Conservation (phyloP, 2,329 filamentous ascomycete species). For the Cladophialophora carrionii region DNA sequence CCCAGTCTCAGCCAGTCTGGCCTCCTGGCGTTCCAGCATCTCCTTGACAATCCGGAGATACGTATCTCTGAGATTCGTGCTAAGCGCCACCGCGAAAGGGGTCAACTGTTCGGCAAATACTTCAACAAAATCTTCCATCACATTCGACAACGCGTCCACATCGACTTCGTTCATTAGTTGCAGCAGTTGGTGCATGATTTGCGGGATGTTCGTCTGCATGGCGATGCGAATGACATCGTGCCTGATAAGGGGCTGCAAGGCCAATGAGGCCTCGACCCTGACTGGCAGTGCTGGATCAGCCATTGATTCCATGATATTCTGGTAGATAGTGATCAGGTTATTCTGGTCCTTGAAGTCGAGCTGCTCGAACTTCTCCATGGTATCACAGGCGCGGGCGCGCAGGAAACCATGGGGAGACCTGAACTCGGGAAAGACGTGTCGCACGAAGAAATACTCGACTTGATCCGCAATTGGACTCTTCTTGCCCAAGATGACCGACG, state of each 20-base stretch:
- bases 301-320: slow-evolving; percentile 96
- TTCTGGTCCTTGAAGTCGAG: slow-evolving; percentile 95
- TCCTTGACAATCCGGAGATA: slow-evolving; percentile 93
- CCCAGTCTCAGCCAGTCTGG: slow-evolving; percentile 61
- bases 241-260: slow-evolving; percentile 90
- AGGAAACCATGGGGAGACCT: slow-evolving; percentile 89
- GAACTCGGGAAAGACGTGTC: slow-evolving; percentile 98
- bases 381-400: slow-evolving; percentile 92
- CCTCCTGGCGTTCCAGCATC: slow-evolving; percentile 79
- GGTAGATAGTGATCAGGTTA: slow-evolving; percentile 94
- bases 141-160: slow-evolving; percentile 93
- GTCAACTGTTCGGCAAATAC: slow-evolving; percentile 97
- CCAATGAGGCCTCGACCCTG: slow-evolving; percentile 88
- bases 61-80: slow-evolving; percentile 92
- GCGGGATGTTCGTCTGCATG: slow-evolving; percentile 97
- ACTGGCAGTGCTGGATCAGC: slow-evolving; percentile 91
- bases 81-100: slow-evolving; percentile 92
- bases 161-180: slow-evolving; percentile 98
- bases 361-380: slow-evolving; percentile 95
- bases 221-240: slow-evolving; percentile 91
- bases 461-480: slow-evolving; percentile 98
- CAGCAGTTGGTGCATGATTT: slow-evolving; percentile 98
- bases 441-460: slow-evolving; percentile 97
- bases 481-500: slow-evolving; percentile 92
- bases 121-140: slow-evolving; percentile 99